Evolutionary conservation across 371 early-diverging fungal genomes (phyloP).

Genomic region (Syncephalis plumigaleata): DNA sequence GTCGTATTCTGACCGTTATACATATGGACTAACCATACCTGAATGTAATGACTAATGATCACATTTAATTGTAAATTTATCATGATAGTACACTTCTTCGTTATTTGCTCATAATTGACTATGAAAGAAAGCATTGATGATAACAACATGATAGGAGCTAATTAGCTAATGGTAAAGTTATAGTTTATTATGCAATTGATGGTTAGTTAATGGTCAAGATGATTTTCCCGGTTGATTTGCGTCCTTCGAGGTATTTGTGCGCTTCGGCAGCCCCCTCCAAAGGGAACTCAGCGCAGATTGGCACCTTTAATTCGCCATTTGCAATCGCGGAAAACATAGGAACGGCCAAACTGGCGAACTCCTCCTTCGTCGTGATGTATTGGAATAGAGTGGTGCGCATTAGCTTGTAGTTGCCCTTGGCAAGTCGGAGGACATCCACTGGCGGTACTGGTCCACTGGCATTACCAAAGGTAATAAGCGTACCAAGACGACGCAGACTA

Average conservation of each 20-base stretch:
- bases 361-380: slow-evolving; percentile 48
- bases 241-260: slow-evolving; percentile 63
- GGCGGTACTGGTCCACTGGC: slow-evolving; percentile 76
- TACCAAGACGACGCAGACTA: slow-evolving; percentile 57
- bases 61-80: too few relatives aligned
- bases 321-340: slow-evolving; percentile 37
- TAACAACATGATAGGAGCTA: too few relatives aligned
- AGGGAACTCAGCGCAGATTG: slow-evolving; percentile 54
- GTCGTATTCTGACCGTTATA: too few relatives aligned
- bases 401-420: slow-evolving; percentile 52
- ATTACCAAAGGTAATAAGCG: slow-evolving; percentile 78
- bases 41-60: too few relatives aligned
- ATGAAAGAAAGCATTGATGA: too few relatives aligned
- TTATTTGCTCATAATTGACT: too few relatives aligned
- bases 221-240: slow-evolving; percentile 62
- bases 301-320: slow-evolving; percentile 31
- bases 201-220: slow-evolving; percentile 12
- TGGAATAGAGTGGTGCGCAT: slow-evolving; percentile 60
- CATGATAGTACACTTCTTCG: too few relatives aligned
- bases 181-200: too few relatives aligned
- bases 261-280: slow-evolving; percentile 56
- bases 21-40: too few relatives aligned
- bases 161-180: too few relatives aligned
- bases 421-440: slow-evolving; percentile 40
- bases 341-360: slow-evolving; percentile 35